These are phyloP conservation scores for Cystofilobasidium bisporidii DNA, from an alignment of 768 basidiomycete species.

Conservation along the genomic window DNA sequence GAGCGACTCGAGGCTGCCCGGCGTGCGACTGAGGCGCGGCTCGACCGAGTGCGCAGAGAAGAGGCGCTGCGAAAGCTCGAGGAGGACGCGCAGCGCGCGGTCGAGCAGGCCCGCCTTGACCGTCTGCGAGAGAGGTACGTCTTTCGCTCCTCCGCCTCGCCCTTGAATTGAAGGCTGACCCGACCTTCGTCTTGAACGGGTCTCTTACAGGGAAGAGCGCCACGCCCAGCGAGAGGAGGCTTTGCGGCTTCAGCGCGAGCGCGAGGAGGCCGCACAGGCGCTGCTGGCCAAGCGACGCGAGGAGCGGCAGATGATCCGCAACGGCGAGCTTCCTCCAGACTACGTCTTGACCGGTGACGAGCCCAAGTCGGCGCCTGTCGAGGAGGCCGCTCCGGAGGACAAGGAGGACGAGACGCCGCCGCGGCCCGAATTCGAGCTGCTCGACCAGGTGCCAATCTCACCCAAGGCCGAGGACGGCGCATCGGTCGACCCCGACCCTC, in stretches of 20 bases:
- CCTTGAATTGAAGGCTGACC: not conserved
- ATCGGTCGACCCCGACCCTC: not conserved
- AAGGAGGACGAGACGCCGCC: not conserved
- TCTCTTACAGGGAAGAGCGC: not conserved
- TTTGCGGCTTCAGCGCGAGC: not conserved
- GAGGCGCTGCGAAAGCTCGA: conserved; percentile 11
- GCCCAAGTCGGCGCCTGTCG: not conserved
- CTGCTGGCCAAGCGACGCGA: conserved; percentile 10
- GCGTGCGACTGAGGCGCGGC: conserved; percentile 9
- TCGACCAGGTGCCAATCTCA: not conserved
- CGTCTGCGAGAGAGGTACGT: conserved; percentile 16
- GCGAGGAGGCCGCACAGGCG: conserved; percentile 8
- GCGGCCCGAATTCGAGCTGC: too few species aligned
- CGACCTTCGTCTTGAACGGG: too few species aligned
- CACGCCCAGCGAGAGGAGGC: conserved; percentile 1
- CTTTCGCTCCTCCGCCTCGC: not conserved
- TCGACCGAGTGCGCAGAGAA: conserved; percentile 22
- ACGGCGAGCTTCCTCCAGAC: conserved; percentile 15
- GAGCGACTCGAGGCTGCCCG: conserved; percentile 18
- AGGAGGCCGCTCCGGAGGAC: too few species aligned
- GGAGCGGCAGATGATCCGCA: conserved; percentile 11
- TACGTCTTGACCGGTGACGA: conserved; percentile 3
- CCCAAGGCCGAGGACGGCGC: too few species aligned
- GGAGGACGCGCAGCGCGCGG: not conserved
- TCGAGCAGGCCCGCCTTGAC: conserved; percentile 9